A percentile compares a stretch with the other conserved stretches of the same genome.
phyloP scores from a whole-genome alignment of 768 basidiomycete genomes.

The Boletellus emodensis region DNA sequence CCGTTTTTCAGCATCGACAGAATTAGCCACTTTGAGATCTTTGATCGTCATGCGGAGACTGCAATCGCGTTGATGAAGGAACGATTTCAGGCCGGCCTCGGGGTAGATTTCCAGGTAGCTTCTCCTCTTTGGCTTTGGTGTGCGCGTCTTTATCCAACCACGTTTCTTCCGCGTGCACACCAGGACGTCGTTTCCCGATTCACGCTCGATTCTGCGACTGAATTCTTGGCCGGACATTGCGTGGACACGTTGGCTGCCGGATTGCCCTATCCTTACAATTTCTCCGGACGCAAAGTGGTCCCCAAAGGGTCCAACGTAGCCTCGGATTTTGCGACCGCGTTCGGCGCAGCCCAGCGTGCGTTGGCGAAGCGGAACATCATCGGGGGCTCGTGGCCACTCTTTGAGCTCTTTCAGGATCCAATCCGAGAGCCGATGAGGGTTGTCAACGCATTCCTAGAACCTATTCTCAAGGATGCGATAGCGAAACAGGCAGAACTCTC shows the following conservation, averaged over 20 bases:
- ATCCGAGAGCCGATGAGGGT: conserved; percentile 34
- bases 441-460: conserved; percentile 38
- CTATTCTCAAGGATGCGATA: conserved; percentile 37
- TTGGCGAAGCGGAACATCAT: conserved; percentile 26
- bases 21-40: conserved; percentile 60
- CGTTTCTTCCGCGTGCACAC: neutral
- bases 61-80: conserved; percentile 42
- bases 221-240: conserved; percentile 47
- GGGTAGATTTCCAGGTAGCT: conserved; percentile 58
- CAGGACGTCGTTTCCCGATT: conserved; percentile 46
- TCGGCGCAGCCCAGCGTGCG: conserved; percentile 31
- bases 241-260: conserved; percentile 36
- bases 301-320: conserved; percentile 11
- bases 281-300: conserved; percentile 5
- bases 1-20: conserved; percentile 66
- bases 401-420: conserved; percentile 34
- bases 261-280: conserved; percentile 38
- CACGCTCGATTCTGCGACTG: conserved; percentile 51
- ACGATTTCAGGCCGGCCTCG: conserved; percentile 42
- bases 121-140: too few relatives aligned
- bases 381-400: conserved; percentile 39
- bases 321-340: conserved; percentile 33
- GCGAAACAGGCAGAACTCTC: conserved; percentile 16
- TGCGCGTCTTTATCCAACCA: neutral
- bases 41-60: conserved; percentile 50